Conservation (phyloP, 148 eudicot species). For the Cornus florida region DNA sequence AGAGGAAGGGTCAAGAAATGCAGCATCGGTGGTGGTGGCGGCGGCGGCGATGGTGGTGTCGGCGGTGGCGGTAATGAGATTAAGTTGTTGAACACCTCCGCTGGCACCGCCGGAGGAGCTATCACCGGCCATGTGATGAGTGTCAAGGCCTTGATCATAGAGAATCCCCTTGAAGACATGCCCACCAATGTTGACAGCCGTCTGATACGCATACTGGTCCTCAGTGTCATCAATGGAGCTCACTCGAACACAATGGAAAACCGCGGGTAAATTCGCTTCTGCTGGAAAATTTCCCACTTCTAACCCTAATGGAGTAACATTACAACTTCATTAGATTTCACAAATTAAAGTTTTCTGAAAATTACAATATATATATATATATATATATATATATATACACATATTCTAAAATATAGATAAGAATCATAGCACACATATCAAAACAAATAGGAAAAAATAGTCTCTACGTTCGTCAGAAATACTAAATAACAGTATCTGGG, state of each 20-base stretch:
- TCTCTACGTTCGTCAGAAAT: slow-evolving; percentile 32
- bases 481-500: slow-evolving; percentile 45
- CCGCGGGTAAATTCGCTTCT: slow-evolving; percentile 52
- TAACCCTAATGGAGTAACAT: slow-evolving; percentile 38
- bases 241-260: slow-evolving; percentile 68
- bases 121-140: slow-evolving; percentile 36
- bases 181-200: slow-evolving; percentile 81
- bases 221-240: slow-evolving; percentile 63
- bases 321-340: too few relatives aligned
- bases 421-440: background rate
- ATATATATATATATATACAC: too few relatives aligned
- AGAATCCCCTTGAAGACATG: slow-evolving; percentile 82
- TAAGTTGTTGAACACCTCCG: slow-evolving; percentile 47
- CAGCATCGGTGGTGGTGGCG: slow-evolving; percentile 17
- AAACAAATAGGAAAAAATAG: slow-evolving; percentile 3
- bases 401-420: too few relatives aligned
- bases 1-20: slow-evolving; percentile 48
- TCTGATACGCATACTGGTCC: slow-evolving; percentile 77
- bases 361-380: too few relatives aligned
- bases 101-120: slow-evolving; percentile 43
- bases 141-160: slow-evolving; percentile 72
- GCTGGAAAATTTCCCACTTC: slow-evolving; percentile 69
- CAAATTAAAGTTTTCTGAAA: background rate
- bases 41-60: slow-evolving; percentile 20
- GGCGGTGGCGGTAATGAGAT: slow-evolving; percentile 26